A percentile compares a stretch with the other conserved stretches of the same genome.
Evolutionary conservation across 352 stramenopile species (phyloP).

Genomic region (Phytophthora fragariae): DNA sequence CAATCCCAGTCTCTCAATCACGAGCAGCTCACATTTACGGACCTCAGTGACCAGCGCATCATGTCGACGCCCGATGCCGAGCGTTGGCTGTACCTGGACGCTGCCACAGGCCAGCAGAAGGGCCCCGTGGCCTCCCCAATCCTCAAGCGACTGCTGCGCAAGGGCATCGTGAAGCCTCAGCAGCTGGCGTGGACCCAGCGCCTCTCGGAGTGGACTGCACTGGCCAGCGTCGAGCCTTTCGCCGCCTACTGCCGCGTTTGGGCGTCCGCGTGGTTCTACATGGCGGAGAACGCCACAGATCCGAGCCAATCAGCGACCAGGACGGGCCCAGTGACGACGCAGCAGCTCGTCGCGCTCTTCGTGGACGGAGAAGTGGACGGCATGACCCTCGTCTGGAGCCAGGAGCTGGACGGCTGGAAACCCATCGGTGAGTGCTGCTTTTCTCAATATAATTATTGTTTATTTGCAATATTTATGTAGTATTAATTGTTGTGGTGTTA

Average conservation of each 20-base stretch:
- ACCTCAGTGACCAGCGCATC: not conserved
- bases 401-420: constrained; percentile 61
- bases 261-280: constrained; percentile 70
- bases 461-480: not conserved
- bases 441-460: not conserved
- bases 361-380: constrained; percentile 72
- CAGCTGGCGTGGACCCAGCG: constrained; percentile 79
- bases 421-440: constrained; percentile 50
- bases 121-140: constrained; percentile 63
- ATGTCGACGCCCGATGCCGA: constrained; percentile 29
- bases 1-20: constrained; percentile 12
- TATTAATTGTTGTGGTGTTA: not conserved
- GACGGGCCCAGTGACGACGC: constrained; percentile 56
- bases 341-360: constrained; percentile 67
- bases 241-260: constrained; percentile 61
- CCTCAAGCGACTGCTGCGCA: constrained; percentile 77
- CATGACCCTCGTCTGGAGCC: constrained; percentile 76
- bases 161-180: constrained; percentile 60
- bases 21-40: not conserved
- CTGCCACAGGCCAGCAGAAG: constrained; percentile 64
- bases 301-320: constrained; percentile 20
- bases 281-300: constrained; percentile 35
- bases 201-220: constrained; percentile 62
- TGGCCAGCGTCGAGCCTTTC: constrained; percentile 59
- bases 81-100: constrained; percentile 84